phyloP scores from a whole-genome alignment of 2,329 filamentous ascomycete genomes.

The Penicillium sp. region DNA sequence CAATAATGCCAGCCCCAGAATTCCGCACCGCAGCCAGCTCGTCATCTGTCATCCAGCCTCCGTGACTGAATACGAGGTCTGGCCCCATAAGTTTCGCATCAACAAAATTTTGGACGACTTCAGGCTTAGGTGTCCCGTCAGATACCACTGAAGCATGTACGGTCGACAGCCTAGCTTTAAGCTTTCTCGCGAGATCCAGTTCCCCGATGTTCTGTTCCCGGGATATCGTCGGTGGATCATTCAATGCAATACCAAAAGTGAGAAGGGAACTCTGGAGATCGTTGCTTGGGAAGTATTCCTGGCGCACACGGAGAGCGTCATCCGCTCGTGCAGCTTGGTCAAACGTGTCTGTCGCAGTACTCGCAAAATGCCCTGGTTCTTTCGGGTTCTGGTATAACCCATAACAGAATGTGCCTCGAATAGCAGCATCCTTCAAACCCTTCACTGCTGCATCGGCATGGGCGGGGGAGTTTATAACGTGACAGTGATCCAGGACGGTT shows the following conservation, averaged over 20 bases:
- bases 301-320: background rate
- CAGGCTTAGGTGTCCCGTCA: background rate
- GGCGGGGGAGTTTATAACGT: background rate
- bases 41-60: background rate
- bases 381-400: background rate
- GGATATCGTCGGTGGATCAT: background rate
- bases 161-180: background rate
- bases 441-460: background rate
- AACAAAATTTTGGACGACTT: background rate
- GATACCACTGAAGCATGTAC: background rate
- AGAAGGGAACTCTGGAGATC: background rate
- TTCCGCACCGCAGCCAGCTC: background rate
- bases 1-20: background rate
- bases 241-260: background rate
- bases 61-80: background rate
- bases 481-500: background rate
- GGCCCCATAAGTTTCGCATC: background rate
- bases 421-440: background rate
- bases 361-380: background rate
- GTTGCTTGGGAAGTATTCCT: background rate
- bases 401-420: background rate
- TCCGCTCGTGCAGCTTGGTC: background rate
- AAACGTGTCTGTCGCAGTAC: background rate
- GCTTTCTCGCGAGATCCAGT: background rate
- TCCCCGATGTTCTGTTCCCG: background rate